Evolutionary conservation across 257 asterid genomes (phyloP), one percentile per base, ranked within the genome.

Genomic region (Penstemon davidsonii): DNA sequence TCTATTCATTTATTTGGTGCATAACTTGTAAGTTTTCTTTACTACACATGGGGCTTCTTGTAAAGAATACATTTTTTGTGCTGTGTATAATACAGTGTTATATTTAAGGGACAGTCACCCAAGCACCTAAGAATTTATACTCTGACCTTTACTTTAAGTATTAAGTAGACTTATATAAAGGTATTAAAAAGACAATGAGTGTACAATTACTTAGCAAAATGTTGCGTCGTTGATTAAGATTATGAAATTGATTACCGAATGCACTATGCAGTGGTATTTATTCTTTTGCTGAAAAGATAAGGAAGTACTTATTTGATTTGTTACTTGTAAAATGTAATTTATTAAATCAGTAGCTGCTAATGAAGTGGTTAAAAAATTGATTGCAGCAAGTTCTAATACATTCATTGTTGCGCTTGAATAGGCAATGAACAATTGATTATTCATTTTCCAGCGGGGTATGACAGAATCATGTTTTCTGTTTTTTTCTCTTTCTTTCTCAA

Each of bases 101-200:
- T 59, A 45, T 59, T 45, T 49, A 43, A 12, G 56, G 37, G 37
- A 12, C 72, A 53, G 46, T 63, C 41, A 55, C 40, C 60, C 41
- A 42, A 36, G 19, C 54, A 65, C 60, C 51, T 55, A 47, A 61
- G 44, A 73, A 53, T 46, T 60, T 51, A 45, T 7, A 55, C 33
- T 55, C 50, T 62, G 12, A 5, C 65, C 68, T 69, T 64, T 49
- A 49, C 38, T 60, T 49, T 8, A 56, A 49, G 65, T 41, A 68
- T 25, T 19, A 18, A 52, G 41, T 66, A 39, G 42, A 63, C 47
- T 53, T 58, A 10, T 49, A 36, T 39, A 37, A 46, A 44, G 64
- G 43, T 59, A 13, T 39, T 60, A 49, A 19, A 33, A 40, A 42
- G 53, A 46, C 64, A 46, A 38, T 67, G 47, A 13, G 9, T 46